Percentiles rank a stretch among this genome's conserved stretches.
phyloP scores from a whole-genome alignment of 164 flowering plant species.

The Santalum album region DNA sequence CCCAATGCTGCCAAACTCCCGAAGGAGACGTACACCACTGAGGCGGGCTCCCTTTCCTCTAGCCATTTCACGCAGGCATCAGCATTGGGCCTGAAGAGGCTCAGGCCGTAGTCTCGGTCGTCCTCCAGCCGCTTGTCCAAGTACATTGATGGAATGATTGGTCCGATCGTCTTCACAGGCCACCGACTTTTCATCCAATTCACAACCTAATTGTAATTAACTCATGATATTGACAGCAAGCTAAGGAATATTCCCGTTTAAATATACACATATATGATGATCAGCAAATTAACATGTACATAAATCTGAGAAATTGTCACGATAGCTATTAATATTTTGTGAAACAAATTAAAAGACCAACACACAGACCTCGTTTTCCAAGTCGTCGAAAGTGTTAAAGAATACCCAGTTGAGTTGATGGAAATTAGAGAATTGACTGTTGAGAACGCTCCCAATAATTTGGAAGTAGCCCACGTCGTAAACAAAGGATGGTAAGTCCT shows the following conservation, averaged over 20 bases:
- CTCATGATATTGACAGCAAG: background rate
- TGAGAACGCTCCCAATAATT: background rate
- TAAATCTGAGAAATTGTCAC: too few relatives aligned
- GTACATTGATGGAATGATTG: constrained; percentile 24
- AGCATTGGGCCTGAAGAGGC: constrained; percentile 9
- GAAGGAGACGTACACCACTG: constrained; percentile 23
- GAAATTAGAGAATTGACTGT: constrained; percentile 18
- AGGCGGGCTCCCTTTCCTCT: constrained; percentile 7
- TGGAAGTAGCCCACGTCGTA: constrained; percentile 10
- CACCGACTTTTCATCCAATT: constrained; percentile 10
- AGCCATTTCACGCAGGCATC: constrained; percentile 16
- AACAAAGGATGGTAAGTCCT: constrained; percentile 36
- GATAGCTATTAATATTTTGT: too few relatives aligned
- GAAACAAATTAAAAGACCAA: too few relatives aligned
- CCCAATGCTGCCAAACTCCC: constrained; percentile 21
- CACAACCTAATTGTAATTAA: constrained; percentile 11
- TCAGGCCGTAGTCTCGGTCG: constrained; percentile 16
- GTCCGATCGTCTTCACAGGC: constrained; percentile 24
- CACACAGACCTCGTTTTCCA: constrained; percentile 17
- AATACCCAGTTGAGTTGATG: constrained; percentile 12
- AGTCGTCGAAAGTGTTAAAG: constrained; percentile 13
- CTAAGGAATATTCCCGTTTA: too few relatives aligned
- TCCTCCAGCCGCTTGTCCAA: constrained; percentile 18
- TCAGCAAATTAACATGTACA: too few relatives aligned
- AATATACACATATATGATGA: too few relatives aligned